Percentiles rank a stretch among this genome's conserved stretches.
phyloP scores from a whole-genome alignment of 768 basidiomycete genomes.

The Suillus cothurnatus region DNA sequence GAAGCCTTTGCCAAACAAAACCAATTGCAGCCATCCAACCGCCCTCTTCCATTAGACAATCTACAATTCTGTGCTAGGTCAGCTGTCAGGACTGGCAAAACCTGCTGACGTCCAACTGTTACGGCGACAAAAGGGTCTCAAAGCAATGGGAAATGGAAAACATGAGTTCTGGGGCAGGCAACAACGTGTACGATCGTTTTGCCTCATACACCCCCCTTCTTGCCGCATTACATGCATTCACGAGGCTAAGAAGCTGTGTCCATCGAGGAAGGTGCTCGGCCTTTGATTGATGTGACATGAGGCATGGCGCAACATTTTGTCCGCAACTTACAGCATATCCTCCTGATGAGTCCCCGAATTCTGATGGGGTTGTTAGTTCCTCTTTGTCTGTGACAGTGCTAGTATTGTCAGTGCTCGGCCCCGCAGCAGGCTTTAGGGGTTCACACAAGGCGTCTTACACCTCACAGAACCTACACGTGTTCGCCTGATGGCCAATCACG shows the following conservation, averaged over 20 bases:
- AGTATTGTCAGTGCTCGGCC: background rate
- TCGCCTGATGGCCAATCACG: conserved; percentile 32
- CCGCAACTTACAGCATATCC: background rate
- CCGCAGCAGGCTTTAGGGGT: background rate
- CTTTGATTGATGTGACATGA: background rate
- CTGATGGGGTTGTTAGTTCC: background rate
- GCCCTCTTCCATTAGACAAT: background rate
- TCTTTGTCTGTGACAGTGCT: background rate
- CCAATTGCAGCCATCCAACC: too few relatives aligned
- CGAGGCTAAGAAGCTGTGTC: background rate
- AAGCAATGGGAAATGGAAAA: background rate
- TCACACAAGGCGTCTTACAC: background rate
- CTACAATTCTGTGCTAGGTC: background rate
- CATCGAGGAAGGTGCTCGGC: background rate
- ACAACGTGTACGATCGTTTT: conserved; percentile 5
- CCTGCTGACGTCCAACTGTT: background rate
- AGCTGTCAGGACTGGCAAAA: background rate
- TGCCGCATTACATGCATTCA: background rate
- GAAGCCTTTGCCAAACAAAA: too few relatives aligned
- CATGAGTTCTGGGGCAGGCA: background rate
- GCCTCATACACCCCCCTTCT: conserved; percentile 1
- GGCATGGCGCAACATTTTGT: background rate
- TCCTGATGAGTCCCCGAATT: background rate
- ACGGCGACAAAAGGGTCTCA: background rate
- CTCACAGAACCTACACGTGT: conserved; percentile 28